Base-by-base conservation (phyloP, 1,139 yeast species). In the Pichia sp. region DNA sequence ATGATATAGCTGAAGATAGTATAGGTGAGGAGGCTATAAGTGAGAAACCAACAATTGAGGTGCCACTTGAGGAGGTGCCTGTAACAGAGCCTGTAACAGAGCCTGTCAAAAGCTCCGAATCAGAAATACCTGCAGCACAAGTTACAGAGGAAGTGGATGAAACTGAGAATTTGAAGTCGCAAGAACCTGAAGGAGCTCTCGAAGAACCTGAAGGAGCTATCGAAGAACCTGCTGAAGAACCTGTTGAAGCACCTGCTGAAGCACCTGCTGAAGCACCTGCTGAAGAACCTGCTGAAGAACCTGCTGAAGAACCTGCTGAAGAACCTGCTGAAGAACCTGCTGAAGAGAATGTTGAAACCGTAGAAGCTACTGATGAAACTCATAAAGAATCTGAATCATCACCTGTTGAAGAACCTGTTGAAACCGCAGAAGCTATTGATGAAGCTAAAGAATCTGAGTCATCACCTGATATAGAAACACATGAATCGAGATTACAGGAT, bases 121-220 rank as follows among this genome's bases (percentile, higher is more conserved):
- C 38, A 35, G 36, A 8, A 53, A 73, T 3, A 58, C 72, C 35
- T 65, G 18, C 19, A 14, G 35, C 12, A 22, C 12, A 31, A n/a
- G 36, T 11, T 11, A 12, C 31, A 19, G 47, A 39, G 9, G 39
- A 34, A 18, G 33, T 40, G 20, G 32, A 32, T 10, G 40, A 18
- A 26, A 44, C 34, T 17, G 23, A 25, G 9, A 17, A 9, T 17
- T 17, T 18, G 32, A n/a, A 30, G 21, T 7, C n/a, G 31, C n/a
- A 6, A n/a, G 6, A 5, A 28, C 10, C 9, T 14, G 31, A 15
- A 15, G 9, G 7, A 14, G 10, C 31, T 14, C 12, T 28, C 9
- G 31, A 28, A 28, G 19, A 10, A 5, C 31, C 31, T 10, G 31
- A 5, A n/a, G 31, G 3, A 28, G 12, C 10, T 22, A 8, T 38